Conservation (phyloP, 2,329 filamentous ascomycete species). For the Colletotrichum higginsianum region DNA sequence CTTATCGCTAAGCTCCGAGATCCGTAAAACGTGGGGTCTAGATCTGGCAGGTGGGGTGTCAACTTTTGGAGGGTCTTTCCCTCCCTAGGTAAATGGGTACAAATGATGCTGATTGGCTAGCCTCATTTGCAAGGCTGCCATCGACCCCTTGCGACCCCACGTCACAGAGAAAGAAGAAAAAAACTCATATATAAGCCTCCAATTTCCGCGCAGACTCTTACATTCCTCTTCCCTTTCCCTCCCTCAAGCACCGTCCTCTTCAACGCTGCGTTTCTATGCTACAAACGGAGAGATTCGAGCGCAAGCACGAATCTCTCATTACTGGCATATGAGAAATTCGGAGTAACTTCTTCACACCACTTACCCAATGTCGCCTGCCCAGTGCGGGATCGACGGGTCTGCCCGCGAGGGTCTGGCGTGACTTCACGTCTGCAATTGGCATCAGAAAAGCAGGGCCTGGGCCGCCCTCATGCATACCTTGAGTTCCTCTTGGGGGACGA, state of each 20-base stretch:
- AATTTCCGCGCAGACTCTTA: constrained; percentile 14
- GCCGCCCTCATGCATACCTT: constrained; percentile 46
- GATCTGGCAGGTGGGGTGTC: constrained; percentile 39
- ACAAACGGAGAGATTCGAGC: constrained; percentile 74
- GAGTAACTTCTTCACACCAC: constrained; percentile 85
- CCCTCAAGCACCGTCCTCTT: constrained; percentile 81
- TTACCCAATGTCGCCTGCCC: constrained; percentile 60
- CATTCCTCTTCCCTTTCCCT: constrained; percentile 54
- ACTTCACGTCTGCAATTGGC: constrained; percentile 86
- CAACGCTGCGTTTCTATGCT: constrained; percentile 98
- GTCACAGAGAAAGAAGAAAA: constrained; percentile 14
- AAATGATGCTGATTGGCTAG: constrained; percentile 34
- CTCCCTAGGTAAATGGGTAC: not conserved
- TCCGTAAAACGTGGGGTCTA: constrained; percentile 17
- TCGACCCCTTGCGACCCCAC: constrained; percentile 32
- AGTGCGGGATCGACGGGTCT: constrained; percentile 67
- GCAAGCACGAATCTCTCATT: constrained; percentile 48
- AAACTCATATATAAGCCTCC: constrained; percentile 16
- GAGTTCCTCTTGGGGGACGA: constrained; percentile 34
- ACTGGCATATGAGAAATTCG: constrained; percentile 96
- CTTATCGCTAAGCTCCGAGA: constrained; percentile 26
- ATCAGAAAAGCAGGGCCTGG: constrained; percentile 88
- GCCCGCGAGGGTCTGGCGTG: constrained; percentile 91
- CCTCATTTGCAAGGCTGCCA: constrained; percentile 42
- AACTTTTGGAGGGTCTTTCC: constrained; percentile 22